phyloP scores from a whole-genome alignment of 805 yeast species.

The Candida vartiovaarae region DNA sequence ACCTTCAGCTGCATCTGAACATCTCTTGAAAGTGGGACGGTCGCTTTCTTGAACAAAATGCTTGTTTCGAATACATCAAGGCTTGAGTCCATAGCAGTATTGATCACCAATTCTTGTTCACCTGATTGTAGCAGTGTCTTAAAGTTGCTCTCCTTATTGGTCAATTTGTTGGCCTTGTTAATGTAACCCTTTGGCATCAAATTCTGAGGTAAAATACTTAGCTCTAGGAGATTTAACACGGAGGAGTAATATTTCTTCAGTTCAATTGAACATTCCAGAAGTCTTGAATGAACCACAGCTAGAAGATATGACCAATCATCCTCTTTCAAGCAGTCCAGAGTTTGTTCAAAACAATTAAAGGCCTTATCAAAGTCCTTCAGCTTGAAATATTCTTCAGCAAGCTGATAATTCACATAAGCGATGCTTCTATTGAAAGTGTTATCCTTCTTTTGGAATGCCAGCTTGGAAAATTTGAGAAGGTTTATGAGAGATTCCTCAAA shows the following conservation, averaged over 20 bases:
- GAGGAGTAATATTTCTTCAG: constrained; percentile 28
- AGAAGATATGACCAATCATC: constrained; percentile 36
- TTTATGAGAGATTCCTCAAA: constrained; percentile 17
- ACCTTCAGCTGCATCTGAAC: constrained; percentile 27
- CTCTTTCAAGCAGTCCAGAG: constrained; percentile 30
- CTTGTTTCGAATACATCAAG: constrained; percentile 21
- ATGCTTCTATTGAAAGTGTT: constrained; percentile 31
- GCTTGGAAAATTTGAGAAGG: constrained; percentile 30
- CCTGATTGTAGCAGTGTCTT: constrained; percentile 3
- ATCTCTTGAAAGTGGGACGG: constrained; percentile 15
- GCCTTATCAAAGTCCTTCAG: constrained; percentile 33
- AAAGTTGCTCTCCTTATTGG: constrained; percentile 1
- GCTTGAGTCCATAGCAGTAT: constrained; percentile 20
- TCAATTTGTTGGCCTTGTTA: constrained; percentile 1
- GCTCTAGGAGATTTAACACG: constrained; percentile 26
- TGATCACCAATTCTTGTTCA: constrained; percentile 13
- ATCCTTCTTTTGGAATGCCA: constrained; percentile 30
- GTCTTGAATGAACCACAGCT: constrained; percentile 27
- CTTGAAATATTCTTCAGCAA: constrained; percentile 41
- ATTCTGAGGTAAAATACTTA: constrained; percentile 22
- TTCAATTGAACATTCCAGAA: constrained; percentile 32
- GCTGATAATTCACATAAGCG: constrained; percentile 38
- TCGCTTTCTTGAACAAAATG: constrained; percentile 15
- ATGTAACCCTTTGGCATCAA: neutral
- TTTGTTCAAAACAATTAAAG: constrained; percentile 32